These are phyloP conservation scores for Lachnellula occidentalis DNA, from an alignment of 2,329 filamentous ascomycete genomes.

Conservation along the genomic window DNA sequence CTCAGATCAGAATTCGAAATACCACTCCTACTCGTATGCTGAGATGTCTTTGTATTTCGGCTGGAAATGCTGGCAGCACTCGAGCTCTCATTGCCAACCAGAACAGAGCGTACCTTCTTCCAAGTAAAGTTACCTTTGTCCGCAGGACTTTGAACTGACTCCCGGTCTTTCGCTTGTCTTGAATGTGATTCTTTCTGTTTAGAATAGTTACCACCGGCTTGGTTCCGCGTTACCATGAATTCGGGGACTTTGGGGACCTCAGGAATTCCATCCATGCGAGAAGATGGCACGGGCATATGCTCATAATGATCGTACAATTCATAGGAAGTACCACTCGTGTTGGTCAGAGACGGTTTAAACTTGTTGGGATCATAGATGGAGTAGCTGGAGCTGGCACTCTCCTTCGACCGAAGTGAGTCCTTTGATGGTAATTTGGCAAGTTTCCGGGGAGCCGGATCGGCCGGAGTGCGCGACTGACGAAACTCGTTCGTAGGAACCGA, in stretches of 20 bases:
- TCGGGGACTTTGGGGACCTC: constrained; percentile 19
- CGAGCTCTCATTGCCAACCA: constrained; percentile 12
- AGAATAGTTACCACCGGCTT: neutral
- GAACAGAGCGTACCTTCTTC: constrained; percentile 22
- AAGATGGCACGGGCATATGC: constrained; percentile 13
- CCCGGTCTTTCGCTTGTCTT: neutral
- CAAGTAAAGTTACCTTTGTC: constrained; percentile 22
- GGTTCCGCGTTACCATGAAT: neutral
- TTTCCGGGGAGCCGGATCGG: constrained; percentile 13
- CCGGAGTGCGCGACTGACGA: constrained; percentile 4
- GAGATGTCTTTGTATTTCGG: constrained; percentile 28
- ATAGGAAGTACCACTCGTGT: constrained; percentile 8
- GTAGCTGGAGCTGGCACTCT: constrained; percentile 19
- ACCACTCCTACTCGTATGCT: constrained; percentile 24
- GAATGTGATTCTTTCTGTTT: neutral
- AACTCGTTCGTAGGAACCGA: constrained; percentile 17
- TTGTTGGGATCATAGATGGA: constrained; percentile 13
- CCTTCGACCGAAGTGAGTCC: constrained; percentile 24
- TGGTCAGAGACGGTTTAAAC: constrained; percentile 5
- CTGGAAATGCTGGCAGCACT: constrained; percentile 30
- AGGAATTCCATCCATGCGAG: constrained; percentile 24
- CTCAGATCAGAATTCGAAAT: constrained; percentile 28
- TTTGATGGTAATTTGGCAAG: constrained; percentile 24
- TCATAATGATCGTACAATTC: constrained; percentile 27
- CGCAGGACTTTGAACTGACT: neutral